Evolutionary conservation across 805 yeast species (phyloP).

Genomic region (Candida tallmaniae): DNA sequence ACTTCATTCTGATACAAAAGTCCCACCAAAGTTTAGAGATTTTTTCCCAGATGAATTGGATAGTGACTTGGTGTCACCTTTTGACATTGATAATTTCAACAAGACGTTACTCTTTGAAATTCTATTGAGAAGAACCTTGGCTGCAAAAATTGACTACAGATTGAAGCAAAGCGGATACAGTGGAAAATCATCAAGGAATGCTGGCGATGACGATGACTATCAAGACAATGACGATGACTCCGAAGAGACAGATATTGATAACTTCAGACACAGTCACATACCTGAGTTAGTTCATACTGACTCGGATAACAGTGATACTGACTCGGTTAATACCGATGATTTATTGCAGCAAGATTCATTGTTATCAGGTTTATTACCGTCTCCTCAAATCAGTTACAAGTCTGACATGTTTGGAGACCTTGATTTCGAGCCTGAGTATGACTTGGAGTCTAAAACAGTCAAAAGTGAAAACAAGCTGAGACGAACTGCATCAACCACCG

Average conservation of each 20-base stretch:
- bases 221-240: not conserved
- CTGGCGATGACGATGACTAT: not conserved
- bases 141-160: slow-evolving; percentile 37
- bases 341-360: slow-evolving; percentile 28
- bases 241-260: slow-evolving; percentile 2
- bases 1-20: slow-evolving; percentile 15
- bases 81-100: slow-evolving; percentile 26
- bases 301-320: slow-evolving; percentile 17
- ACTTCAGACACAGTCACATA: slow-evolving; percentile 11
- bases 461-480: slow-evolving; percentile 12
- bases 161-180: slow-evolving; percentile 16
- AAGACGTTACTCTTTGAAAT: slow-evolving; percentile 31
- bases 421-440: slow-evolving; percentile 8
- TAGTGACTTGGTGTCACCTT: slow-evolving; percentile 15
- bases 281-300: slow-evolving; percentile 15
- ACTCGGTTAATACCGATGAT: slow-evolving; percentile 24
- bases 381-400: slow-evolving; percentile 33
- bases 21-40: slow-evolving; percentile 25
- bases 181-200: slow-evolving; percentile 1
- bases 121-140: slow-evolving; percentile 36
- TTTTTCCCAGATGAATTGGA: slow-evolving; percentile 27
- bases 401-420: slow-evolving; percentile 25
- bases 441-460: slow-evolving; percentile 3
- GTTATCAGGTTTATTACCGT: slow-evolving; percentile 31
- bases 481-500: slow-evolving; percentile 14